Evolutionary conservation across 345 rosid genomes (phyloP).

Genomic region (Anastatica hierochuntica): DNA sequence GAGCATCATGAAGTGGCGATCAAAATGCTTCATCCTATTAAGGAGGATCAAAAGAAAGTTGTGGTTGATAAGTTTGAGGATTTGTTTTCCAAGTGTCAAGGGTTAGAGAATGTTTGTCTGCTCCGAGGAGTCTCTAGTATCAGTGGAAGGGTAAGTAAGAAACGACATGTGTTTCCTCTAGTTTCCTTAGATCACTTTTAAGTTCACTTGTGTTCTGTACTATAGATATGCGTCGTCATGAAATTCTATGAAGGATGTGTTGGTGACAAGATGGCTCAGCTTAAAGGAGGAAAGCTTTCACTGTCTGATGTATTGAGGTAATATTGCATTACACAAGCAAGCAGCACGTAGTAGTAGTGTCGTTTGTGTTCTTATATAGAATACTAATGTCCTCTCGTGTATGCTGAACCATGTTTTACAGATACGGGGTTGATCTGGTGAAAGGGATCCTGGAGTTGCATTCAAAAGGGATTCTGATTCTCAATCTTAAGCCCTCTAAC

Average conservation of each 20-base stretch:
- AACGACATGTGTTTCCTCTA: neutral
- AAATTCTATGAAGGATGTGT: slow-evolving; percentile 82
- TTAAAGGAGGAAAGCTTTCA: slow-evolving; percentile 71
- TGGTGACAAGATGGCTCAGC: slow-evolving; percentile 77
- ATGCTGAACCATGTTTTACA: slow-evolving; percentile 26
- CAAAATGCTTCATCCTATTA: slow-evolving; percentile 63
- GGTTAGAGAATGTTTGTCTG: slow-evolving; percentile 40
- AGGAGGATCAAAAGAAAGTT: slow-evolving; percentile 43
- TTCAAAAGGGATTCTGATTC: slow-evolving; percentile 54
- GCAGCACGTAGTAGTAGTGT: neutral
- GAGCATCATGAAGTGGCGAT: slow-evolving; percentile 74
- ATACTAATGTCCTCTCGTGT: neutral
- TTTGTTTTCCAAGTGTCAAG: slow-evolving; percentile 47
- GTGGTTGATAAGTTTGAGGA: slow-evolving; percentile 56
- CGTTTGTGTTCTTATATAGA: neutral
- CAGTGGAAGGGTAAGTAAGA: slow-evolving; percentile 62
- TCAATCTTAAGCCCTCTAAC: slow-evolving; percentile 75
- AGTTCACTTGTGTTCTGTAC: neutral
- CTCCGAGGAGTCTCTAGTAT: slow-evolving; percentile 68
- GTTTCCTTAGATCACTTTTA: neutral
- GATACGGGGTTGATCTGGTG: slow-evolving; percentile 68
- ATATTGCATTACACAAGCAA: neutral
- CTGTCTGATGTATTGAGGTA: slow-evolving; percentile 64
- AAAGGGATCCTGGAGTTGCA: slow-evolving; percentile 62
- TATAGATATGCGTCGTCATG: slow-evolving; percentile 68